Percentiles rank a stretch among this genome's conserved stretches.
These are phyloP conservation scores for Xylaria bambusicola DNA, from an alignment of 495 filamentous ascomycete species.

Conservation along the genomic window DNA sequence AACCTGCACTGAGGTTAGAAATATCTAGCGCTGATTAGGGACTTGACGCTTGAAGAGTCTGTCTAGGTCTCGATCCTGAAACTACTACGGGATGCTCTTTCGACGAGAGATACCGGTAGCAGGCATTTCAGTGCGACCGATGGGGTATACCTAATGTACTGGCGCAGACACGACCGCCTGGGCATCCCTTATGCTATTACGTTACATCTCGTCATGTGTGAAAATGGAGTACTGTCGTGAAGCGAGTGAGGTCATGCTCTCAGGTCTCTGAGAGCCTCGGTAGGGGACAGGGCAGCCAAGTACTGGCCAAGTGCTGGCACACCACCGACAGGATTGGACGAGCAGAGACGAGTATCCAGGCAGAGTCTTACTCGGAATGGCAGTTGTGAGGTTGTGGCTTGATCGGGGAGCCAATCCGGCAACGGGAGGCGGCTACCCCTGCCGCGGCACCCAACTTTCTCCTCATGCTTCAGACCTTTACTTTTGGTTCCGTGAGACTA, in stretches of 20 bases:
- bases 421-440: slow-evolving; percentile 3
- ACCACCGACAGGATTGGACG: slow-evolving; percentile 6
- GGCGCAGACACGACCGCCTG: background rate
- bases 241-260: slow-evolving; percentile 14
- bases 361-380: slow-evolving; percentile 16
- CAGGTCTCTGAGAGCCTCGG: slow-evolving; percentile 5
- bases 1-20: background rate
- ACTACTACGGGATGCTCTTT: too few species aligned
- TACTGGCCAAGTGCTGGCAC: background rate
- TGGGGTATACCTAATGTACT: background rate
- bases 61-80: background rate
- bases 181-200: background rate
- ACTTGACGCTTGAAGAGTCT: background rate
- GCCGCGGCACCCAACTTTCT: slow-evolving; percentile 4
- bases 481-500: too few species aligned
- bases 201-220: slow-evolving; percentile 10
- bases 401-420: slow-evolving; percentile 5
- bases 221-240: background rate
- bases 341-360: background rate
- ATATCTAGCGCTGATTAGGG: slow-evolving; percentile 14
- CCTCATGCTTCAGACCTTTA: background rate
- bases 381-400: slow-evolving; percentile 18
- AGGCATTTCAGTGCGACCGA: background rate
- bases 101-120: too few species aligned
- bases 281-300: background rate